Conservation (phyloP, 768 basidiomycete genomes). For the Suillus tomentosus region DNA sequence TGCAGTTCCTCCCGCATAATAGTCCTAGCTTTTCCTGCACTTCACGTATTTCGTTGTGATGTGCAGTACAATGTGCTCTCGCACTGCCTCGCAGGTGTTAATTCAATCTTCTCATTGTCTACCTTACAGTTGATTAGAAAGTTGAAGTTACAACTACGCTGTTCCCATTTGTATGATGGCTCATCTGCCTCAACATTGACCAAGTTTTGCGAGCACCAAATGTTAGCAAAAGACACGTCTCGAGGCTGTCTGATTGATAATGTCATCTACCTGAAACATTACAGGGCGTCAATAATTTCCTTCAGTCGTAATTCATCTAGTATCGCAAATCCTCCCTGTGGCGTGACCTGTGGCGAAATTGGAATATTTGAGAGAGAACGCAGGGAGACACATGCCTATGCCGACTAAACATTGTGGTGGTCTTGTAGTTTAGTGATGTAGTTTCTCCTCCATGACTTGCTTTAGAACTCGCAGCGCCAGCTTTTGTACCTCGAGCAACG, state of each 20-base stretch:
- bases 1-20: too few species aligned
- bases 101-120: background rate
- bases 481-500: slow-evolving; percentile 82
- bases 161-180: background rate
- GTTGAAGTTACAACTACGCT: background rate
- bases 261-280: slow-evolving; percentile 28
- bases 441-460: slow-evolving; percentile 99
- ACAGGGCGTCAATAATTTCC: slow-evolving; percentile 84
- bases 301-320: slow-evolving; percentile 79
- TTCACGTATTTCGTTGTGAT: too few species aligned
- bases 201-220: background rate
- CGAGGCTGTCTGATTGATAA: background rate
- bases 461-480: slow-evolving; percentile 89
- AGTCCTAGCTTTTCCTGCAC: too few species aligned
- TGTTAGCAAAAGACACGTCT: background rate
- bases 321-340: slow-evolving; percentile 84
- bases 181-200: background rate
- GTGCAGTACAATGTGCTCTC: too few species aligned
- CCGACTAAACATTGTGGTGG: slow-evolving; percentile 97
- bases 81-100: too few species aligned
- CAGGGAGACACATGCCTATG: slow-evolving; percentile 63
- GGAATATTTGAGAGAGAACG: background rate
- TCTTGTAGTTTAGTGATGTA: slow-evolving; percentile 47
- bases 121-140: background rate
- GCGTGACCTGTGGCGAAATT: slow-evolving; percentile 63